Evolutionary conservation across 2,329 filamentous ascomycete species (phyloP), one percentile per base, ranked within the genome.

Genomic region (Raffaelea arxii): DNA sequence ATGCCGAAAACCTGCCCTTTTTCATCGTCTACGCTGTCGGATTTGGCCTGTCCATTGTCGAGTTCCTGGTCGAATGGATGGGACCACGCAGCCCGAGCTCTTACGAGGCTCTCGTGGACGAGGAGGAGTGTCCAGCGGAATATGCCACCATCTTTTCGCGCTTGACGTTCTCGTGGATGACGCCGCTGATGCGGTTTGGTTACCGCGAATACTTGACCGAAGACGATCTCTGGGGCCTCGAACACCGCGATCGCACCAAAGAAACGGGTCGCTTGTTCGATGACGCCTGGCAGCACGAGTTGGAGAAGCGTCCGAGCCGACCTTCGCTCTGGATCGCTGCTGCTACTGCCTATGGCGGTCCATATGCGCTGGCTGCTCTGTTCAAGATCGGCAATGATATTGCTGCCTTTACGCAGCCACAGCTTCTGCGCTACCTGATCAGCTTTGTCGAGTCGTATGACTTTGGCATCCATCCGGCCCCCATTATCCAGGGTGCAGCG

Each of bases 141-240:
- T 94, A 95, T 62, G 90, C 92, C 12, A 89, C 91, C 50, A 74
- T 97, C 44, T 98, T 98, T 67, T 95, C 91, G 4, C 80, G 86
- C 43, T 74, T 98, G 40, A 95, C 91, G 0, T 98, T 98, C 64
- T 83, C 85, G 46, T 98, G 92, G 92, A 96, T 98, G 91, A 97
- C 92, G 0, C 90, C 92, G 0, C 70, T 98, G 77, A 98, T 98
- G 92, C 89, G 82, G 60, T 84, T 84, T 59, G 92, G 92, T 1
- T 97, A 98, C 70, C 86, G 84, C 59, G 80, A 90, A 49, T 98
- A 81, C 62, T 72, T 98, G 51, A 95, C 89, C 1, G 89, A 97
- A 62, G 87, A 96, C 53, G 91, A 98, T 63, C 74, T 98, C 22
- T 98, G 94, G 94, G 91, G 88, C 50, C 71, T 98, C 48, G 79